These are phyloP conservation scores for Suhomyces sp. DNA, from an alignment of 805 yeast species.

Conservation along the genomic window DNA sequence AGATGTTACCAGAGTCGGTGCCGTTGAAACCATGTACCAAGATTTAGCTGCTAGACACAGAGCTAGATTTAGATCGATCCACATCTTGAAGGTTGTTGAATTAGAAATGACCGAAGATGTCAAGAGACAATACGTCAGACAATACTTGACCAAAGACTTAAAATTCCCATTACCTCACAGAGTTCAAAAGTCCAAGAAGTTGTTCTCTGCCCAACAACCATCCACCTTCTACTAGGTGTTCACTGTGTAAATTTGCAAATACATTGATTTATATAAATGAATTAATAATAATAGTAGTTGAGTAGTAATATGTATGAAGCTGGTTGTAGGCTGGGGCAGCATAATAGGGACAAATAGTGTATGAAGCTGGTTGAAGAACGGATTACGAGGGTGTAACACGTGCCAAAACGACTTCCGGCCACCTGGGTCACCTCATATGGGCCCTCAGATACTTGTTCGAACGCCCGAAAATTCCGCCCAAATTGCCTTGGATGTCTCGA, in stretches of 20 bases:
- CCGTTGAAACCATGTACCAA: slow-evolving; percentile 97
- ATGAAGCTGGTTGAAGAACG: not conserved
- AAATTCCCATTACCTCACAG: slow-evolving; percentile 99
- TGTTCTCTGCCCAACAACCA: slow-evolving; percentile 92
- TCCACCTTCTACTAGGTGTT: slow-evolving; percentile 86
- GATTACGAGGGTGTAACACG: not conserved
- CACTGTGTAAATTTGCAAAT: slow-evolving; percentile 6
- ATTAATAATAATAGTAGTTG: slow-evolving; percentile 5
- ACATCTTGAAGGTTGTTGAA: slow-evolving; percentile 99
- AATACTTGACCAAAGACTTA: slow-evolving; percentile 91
- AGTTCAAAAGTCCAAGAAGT: slow-evolving; percentile 83
- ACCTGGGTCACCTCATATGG: not conserved
- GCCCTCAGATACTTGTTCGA: not conserved
- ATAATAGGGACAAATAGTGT: not conserved
- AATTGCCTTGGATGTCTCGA: not conserved
- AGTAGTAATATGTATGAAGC: not conserved
- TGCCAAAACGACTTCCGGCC: not conserved
- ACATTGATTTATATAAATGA: slow-evolving; percentile 8
- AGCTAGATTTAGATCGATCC: slow-evolving; percentile 99
- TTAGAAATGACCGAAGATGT: slow-evolving; percentile 96
- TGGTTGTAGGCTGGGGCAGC: not conserved
- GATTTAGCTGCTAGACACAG: slow-evolving; percentile 99
- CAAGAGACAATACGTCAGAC: slow-evolving; percentile 98
- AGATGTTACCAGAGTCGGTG: slow-evolving; percentile 98
- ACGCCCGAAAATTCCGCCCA: not conserved